These are phyloP conservation scores for Botrytis aclada DNA, from an alignment of 2,329 filamentous ascomycete species.

Conservation along the genomic window DNA sequence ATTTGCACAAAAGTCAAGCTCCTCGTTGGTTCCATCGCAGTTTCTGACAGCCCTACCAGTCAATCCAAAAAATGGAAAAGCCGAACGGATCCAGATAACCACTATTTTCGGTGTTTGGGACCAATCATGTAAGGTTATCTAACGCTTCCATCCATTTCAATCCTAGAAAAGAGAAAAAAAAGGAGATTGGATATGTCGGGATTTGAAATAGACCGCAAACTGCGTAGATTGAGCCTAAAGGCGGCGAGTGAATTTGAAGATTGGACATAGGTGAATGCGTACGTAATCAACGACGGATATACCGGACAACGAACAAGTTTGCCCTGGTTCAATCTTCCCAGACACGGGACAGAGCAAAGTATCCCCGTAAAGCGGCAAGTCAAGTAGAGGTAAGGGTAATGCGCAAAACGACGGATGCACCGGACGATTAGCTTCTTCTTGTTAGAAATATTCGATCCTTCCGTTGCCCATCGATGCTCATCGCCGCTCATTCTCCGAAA, in stretches of 20 bases:
- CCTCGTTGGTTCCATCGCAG: not conserved
- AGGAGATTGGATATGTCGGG: conserved; percentile 1
- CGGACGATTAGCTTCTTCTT: not conserved
- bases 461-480: not conserved
- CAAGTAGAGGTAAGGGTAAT: not conserved
- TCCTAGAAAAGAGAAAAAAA: not conserved
- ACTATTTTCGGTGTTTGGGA: not conserved
- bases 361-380: not conserved
- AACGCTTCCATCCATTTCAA: conserved; percentile 9
- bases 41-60: conserved; percentile 6
- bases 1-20: not conserved
- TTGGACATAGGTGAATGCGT: not conserved
- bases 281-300: not conserved
- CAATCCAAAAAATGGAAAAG: not conserved
- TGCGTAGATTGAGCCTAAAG: not conserved
- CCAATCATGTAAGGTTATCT: not conserved
- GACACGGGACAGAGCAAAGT: too few relatives aligned
- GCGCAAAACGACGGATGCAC: not conserved
- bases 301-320: not conserved
- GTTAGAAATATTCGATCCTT: not conserved
- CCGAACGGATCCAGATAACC: not conserved
- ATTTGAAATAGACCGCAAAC: not conserved
- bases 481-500: conserved; percentile 2
- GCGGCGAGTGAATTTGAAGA: not conserved
- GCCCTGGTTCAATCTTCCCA: not conserved